Evolutionary conservation across 2,329 filamentous ascomycete species (phyloP).

Genomic region (Dactylellina cionopaga): DNA sequence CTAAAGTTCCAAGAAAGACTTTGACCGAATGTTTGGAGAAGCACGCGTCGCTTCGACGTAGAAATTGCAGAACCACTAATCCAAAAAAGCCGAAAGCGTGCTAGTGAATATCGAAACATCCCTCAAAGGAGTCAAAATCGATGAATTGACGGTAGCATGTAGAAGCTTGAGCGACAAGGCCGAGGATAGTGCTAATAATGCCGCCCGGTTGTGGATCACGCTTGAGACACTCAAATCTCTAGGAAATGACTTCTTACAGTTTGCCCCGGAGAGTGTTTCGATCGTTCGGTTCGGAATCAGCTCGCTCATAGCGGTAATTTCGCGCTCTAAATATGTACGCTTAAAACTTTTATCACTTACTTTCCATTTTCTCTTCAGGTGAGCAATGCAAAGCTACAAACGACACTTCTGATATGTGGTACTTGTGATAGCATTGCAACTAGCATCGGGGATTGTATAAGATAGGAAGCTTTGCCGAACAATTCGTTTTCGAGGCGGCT

Average conservation of each 20-base stretch:
- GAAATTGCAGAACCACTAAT: background rate
- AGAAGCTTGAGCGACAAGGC: background rate
- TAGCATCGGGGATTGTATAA: constrained; percentile 13
- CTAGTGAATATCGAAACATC: no score
- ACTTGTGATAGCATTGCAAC: constrained; percentile 17
- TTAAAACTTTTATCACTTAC: no score
- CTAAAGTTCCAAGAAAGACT: no score
- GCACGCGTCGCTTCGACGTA: no score
- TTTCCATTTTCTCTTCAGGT: no score
- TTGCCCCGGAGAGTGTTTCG: constrained; percentile 24
- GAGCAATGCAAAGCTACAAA: constrained; percentile 5
- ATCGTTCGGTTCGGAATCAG: constrained; percentile 27
- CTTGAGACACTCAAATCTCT: background rate
- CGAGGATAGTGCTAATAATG: constrained; percentile 8
- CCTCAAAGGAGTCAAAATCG: no score
- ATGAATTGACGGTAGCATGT: no score
- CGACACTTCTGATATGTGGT: constrained; percentile 8
- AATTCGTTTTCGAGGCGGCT: no score
- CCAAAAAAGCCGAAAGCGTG: background rate
- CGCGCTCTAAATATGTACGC: no score
- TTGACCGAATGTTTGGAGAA: no score
- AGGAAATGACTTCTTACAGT: constrained; percentile 10
- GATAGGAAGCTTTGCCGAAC: constrained; percentile 20
- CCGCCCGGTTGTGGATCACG: background rate
- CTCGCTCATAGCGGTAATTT: constrained; percentile 13